Percentiles rank a stretch among this genome's conserved stretches.
These are phyloP conservation scores for Neurospora sp. DNA, from an alignment of 495 filamentous ascomycete species.

Conservation along the genomic window DNA sequence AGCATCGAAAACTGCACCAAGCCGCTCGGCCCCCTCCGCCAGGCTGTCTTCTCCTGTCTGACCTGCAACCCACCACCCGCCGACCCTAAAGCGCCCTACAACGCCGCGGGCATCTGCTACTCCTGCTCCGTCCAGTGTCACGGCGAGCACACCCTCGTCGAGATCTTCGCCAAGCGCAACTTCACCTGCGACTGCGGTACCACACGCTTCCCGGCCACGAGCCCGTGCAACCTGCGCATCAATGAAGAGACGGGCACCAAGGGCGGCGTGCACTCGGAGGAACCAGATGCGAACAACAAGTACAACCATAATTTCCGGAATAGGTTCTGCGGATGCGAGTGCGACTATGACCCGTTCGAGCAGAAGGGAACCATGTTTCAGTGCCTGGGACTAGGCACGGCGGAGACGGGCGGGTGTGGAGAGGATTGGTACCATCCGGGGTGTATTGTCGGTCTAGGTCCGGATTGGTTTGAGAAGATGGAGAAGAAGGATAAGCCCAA, in stretches of 20 bases:
- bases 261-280: slow-evolving; percentile 64
- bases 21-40: slow-evolving; percentile 73
- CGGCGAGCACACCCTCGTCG: slow-evolving; percentile 86
- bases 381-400: slow-evolving; percentile 75
- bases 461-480: slow-evolving; percentile 46
- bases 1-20: slow-evolving; percentile 90
- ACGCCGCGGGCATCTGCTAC: slow-evolving; percentile 82
- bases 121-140: slow-evolving; percentile 95
- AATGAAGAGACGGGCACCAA: slow-evolving; percentile 63
- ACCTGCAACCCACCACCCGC: slow-evolving; percentile 79
- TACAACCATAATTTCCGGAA: slow-evolving; percentile 96
- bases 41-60: slow-evolving; percentile 78
- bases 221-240: slow-evolving; percentile 67
- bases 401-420: slow-evolving; percentile 77
- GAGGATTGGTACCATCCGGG: slow-evolving; percentile 99
- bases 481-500: slow-evolving; percentile 23
- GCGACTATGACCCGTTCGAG: slow-evolving; percentile 71
- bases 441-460: slow-evolving; percentile 72
- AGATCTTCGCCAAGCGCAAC: slow-evolving; percentile 90
- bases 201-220: slow-evolving; percentile 56
- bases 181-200: slow-evolving; percentile 98
- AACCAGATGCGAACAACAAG: slow-evolving; percentile 59
- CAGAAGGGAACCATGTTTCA: slow-evolving; percentile 99
- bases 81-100: slow-evolving; percentile 50
- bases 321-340: slow-evolving; percentile 80